Conservation (phyloP, 2,329 filamentous ascomycete genomes). For the Neophaeococcomyces mojaviensis region DNA sequence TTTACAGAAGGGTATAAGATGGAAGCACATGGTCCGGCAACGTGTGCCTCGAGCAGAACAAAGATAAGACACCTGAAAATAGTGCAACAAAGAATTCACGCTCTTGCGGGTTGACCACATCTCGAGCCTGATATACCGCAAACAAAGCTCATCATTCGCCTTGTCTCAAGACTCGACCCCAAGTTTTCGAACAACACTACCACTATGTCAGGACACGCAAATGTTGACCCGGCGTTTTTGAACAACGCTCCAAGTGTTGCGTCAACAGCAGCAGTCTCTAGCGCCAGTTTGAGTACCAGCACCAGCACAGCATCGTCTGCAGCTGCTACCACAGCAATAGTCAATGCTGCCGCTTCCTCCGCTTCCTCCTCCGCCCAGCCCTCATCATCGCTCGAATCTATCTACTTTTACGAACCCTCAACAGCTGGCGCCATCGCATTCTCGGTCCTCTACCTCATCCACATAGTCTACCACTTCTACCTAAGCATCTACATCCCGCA, state of each 20-base stretch:
- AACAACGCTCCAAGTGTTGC: slow-evolving; percentile 2
- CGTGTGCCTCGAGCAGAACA: too few species aligned
- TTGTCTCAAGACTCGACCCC: neutral
- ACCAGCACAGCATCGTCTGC: neutral
- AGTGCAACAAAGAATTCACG: too few species aligned
- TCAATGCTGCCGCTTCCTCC: neutral
- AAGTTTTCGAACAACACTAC: neutral
- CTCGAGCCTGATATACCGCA: neutral
- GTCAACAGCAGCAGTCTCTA: neutral
- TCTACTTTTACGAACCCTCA: slow-evolving; percentile 42
- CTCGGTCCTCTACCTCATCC: slow-evolving; percentile 34
- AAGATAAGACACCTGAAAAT: too few species aligned
- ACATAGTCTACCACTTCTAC: slow-evolving; percentile 34
- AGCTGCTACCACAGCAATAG: neutral
- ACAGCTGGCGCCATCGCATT: slow-evolving; percentile 37
- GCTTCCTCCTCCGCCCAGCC: slow-evolving; percentile 32
- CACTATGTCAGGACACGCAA: slow-evolving; percentile 3
- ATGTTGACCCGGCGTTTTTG: slow-evolving; percentile 2
- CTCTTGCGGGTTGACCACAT: neutral
- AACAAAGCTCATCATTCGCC: neutral
- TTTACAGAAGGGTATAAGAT: too few species aligned
- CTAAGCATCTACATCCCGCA: slow-evolving; percentile 37
- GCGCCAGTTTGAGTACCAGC: neutral
- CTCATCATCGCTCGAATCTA: slow-evolving; percentile 23
- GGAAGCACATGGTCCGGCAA: too few species aligned